A percentile compares a stretch with the other conserved stretches of the same genome.
Evolutionary conservation across 2,329 filamentous ascomycete genomes (phyloP).

Genomic region (Cordyceps fumosorosea): DNA sequence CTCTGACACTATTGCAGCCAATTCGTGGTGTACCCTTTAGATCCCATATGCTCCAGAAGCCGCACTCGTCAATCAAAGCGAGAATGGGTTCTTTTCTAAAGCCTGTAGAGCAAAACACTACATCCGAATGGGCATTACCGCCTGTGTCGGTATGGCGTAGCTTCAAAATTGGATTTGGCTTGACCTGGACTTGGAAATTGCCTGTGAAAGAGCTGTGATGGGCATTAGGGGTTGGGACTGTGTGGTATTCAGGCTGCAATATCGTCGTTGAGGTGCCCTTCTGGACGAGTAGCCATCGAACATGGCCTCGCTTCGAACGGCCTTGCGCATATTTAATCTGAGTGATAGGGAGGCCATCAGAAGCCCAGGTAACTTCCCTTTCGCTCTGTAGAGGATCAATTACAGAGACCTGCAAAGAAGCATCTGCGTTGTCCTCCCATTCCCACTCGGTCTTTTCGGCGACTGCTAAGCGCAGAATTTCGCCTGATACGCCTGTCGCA

Average conservation of each 20-base stretch:
- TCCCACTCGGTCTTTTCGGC: constrained; percentile 45
- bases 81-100: constrained; percentile 50
- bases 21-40: constrained; percentile 34
- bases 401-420: constrained; percentile 40
- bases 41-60: constrained; percentile 64
- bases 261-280: constrained; percentile 45
- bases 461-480: constrained; percentile 49
- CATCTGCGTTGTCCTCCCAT: constrained; percentile 43
- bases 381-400: constrained; percentile 36
- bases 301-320: constrained; percentile 27
- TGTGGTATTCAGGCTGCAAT: constrained; percentile 43
- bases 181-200: constrained; percentile 43
- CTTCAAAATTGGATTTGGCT: constrained; percentile 46
- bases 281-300: constrained; percentile 49
- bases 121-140: constrained; percentile 51
- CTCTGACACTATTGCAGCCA: constrained; percentile 27
- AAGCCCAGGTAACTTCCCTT: constrained; percentile 47
- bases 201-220: constrained; percentile 10
- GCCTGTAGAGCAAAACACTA: constrained; percentile 54
- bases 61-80: constrained; percentile 57
- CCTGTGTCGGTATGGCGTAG: constrained; percentile 48
- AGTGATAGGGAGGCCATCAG: constrained; percentile 42
- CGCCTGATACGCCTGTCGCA: constrained; percentile 50
- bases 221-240: constrained; percentile 25
- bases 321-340: constrained; percentile 44